Evolutionary conservation across 2,329 filamentous ascomycete genomes (phyloP), one percentile per base, ranked within the genome.

Genomic region (Paraphoma sp.): DNA sequence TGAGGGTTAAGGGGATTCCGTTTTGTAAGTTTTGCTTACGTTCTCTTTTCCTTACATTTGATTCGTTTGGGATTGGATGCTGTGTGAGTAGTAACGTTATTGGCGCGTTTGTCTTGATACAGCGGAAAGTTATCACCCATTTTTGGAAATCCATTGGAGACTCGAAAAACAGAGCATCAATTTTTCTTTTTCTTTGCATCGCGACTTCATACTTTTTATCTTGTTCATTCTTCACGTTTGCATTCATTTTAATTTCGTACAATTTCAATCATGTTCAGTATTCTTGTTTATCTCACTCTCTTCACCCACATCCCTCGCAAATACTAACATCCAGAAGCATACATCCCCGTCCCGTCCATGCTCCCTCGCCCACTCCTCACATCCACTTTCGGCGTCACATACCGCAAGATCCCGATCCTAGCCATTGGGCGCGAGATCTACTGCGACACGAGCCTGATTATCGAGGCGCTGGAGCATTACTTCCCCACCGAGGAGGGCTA

Each of bases 271-370:
- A n/a, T n/a, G n/a, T n/a, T n/a, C n/a, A n/a, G n/a, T n/a, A n/a
- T 14, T 30, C 36, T 2, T 16, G n/a, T 23, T 30, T 6, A 4
- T 40, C n/a, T 8, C 18, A 9, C 23, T 40, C 30, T 12, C 42
- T 23, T 31, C 23, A 30, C 16, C 17, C 18, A 23, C 23, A 23
- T 23, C 2, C 23, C 23, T 23, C 23, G 3, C 23, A 23, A 23
- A 23, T 23, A 23, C 23, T 23, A 23, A 23, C 5, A 23, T 23
- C 23, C 5, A 23, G 23, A 23, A 68, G 68, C 71, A 6, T 78
- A 78, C 59, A 61, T 79, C 29, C 55, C 72, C 23, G 76, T 79
- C 16, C 75, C 76, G 1, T 73, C 70, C 8, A 79, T 79, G 74
- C 74, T 79, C 64, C 77, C 78, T 1, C 66, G 78, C 1, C 74